Conservation (phyloP, 768 basidiomycete genomes). For the Calvatia gigantea region DNA sequence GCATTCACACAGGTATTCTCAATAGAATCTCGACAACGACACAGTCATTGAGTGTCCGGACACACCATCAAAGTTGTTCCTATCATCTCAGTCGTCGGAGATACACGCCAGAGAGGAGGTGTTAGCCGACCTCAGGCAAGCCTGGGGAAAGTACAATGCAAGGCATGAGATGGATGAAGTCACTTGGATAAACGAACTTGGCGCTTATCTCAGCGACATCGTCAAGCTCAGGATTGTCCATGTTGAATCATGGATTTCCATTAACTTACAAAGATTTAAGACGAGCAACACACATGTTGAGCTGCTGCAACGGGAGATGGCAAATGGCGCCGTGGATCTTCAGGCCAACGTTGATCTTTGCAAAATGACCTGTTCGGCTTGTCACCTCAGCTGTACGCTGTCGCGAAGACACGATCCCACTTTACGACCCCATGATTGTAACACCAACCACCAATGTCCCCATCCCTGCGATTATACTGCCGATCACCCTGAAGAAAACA, state of each 20-base stretch:
- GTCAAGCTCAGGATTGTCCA: constrained; percentile 41
- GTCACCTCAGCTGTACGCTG: constrained; percentile 47
- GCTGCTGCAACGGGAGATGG: constrained; percentile 40
- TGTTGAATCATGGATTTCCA: constrained; percentile 48
- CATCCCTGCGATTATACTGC: constrained; percentile 40
- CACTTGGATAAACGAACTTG: constrained; percentile 38
- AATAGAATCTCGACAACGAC: constrained; percentile 53
- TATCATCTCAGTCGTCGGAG: constrained; percentile 12
- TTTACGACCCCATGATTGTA: constrained; percentile 43
- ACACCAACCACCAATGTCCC: constrained; percentile 44
- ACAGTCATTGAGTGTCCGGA: constrained; percentile 33
- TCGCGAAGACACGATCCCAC: constrained; percentile 37
- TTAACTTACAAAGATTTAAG: constrained; percentile 47
- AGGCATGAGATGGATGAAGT: constrained; percentile 35
- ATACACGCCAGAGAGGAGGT: constrained; percentile 20
- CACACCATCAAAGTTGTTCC: constrained; percentile 32
- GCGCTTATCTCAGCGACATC: constrained; percentile 32
- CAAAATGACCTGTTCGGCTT: constrained; percentile 40
- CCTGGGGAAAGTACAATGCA: constrained; percentile 27
- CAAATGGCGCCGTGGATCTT: constrained; percentile 40
- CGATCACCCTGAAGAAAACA: constrained; percentile 27
- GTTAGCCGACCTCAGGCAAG: constrained; percentile 19
- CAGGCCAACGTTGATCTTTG: constrained; percentile 46
- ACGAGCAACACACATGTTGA: constrained; percentile 40
- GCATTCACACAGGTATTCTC: background rate